Base-by-base conservation (phyloP, 108 stramenopile genomes). In the Aurantiochytrium sp. region DNA sequence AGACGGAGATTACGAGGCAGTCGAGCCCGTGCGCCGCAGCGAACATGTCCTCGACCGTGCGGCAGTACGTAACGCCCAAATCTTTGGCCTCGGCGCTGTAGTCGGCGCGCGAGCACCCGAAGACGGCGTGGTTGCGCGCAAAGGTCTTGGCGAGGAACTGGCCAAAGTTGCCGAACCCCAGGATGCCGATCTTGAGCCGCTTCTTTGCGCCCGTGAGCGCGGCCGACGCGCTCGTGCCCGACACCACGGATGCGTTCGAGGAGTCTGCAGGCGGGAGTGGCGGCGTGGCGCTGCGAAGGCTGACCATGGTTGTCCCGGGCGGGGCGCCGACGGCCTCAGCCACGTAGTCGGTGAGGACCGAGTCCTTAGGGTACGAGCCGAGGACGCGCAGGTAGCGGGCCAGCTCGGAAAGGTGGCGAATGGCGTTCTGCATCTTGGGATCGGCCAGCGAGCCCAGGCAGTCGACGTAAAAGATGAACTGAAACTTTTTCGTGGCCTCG, bases 81-180 rank as follows among this genome's bases (percentile, higher is more conserved):
- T 91, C 94, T 55, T 88, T 54, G 27, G 97, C 97, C 55, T 92
- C 89, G 4, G 93, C 91, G 4, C 94, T 92, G 81, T 96, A 95
- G 90, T 97, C 96, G 5, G 88, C 90, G 32, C 95, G 89, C 19
- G 92, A 93, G 42, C 95, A 94, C 15, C 91, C 94, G 24, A 90
- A 55, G 24, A 94, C 91, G 30, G 94, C 87, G 55, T 87, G 53
- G 88, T 94, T 87, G 36, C 93, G 91, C 4, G 88, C 89, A 89
- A 98, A 93, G 88, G 91, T 95, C 81, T 85, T 85, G 8, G 97
- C 94, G 48, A 98, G 96, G 88, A 97, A 97, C 86, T 98, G 97
- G 22, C 97, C 98, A 86, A 98, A 97, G 45, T 90, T 52, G 22
- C 96, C 97, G 89, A 98, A 99, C 21, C 97, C 97, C 37, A 99